phyloP scores from a whole-genome alignment of 352 stramenopile genomes.

The Phytophthora multivora region DNA sequence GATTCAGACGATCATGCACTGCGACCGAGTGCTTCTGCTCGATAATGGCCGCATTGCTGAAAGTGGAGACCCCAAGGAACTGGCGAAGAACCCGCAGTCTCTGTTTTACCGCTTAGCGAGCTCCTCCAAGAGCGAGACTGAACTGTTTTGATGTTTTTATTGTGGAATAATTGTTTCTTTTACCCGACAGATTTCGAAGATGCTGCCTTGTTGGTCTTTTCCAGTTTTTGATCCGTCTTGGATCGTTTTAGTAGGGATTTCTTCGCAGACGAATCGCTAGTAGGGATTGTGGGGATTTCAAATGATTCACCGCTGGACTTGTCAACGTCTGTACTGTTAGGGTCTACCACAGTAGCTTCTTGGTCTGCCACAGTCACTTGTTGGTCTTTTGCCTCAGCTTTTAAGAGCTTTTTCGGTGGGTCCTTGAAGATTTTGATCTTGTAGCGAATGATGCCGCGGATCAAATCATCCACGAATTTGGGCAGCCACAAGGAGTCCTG shows the following conservation, averaged over 20 bases:
- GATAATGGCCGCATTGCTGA: conserved; percentile 63
- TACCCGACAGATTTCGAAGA: conserved; percentile 22
- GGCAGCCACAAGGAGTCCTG: conserved; percentile 69
- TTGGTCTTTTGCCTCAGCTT: conserved; percentile 5
- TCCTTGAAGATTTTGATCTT: conserved; percentile 79
- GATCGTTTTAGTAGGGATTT: conserved; percentile 12
- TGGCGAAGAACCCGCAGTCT: conserved; percentile 41
- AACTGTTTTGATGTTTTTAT: conserved; percentile 5
- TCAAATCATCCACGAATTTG: conserved; percentile 74
- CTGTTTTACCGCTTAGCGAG: conserved; percentile 52
- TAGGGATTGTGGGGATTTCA: not conserved
- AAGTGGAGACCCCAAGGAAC: conserved; percentile 41
- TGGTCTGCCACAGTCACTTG: too few species aligned
- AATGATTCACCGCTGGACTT: not conserved
- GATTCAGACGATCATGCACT: conserved; percentile 95
- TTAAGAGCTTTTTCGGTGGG: conserved; percentile 29
- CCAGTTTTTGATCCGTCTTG: conserved; percentile 14
- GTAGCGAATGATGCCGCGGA: conserved; percentile 72
- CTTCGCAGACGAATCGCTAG: not conserved
- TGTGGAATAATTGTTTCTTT: not conserved
- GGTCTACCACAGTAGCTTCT: not conserved
- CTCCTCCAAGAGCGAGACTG: conserved; percentile 5
- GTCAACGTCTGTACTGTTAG: not conserved
- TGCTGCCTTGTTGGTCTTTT: not conserved
- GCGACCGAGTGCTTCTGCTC: conserved; percentile 85